Percentiles rank a stretch among this genome's conserved stretches.
These are phyloP conservation scores for Lolium rigidum DNA, from an alignment of 176 grass and related monocot genomes.

Conservation along the genomic window DNA sequence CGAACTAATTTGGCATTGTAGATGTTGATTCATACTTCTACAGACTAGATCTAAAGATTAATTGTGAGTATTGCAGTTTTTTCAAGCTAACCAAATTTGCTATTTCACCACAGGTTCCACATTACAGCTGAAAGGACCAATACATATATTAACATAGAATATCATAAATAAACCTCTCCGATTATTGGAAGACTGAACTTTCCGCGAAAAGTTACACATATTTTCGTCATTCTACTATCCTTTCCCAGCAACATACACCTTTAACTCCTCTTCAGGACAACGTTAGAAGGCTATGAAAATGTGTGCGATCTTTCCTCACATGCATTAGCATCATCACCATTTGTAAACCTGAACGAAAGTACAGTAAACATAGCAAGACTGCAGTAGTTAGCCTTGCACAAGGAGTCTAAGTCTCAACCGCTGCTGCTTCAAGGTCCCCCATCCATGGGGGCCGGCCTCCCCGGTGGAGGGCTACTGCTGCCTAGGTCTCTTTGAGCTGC, in stretches of 20 bases:
- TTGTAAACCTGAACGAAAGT: conserved; percentile 51
- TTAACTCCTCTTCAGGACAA: conserved; percentile 35
- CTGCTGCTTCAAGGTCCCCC: conserved; percentile 38
- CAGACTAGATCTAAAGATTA: not conserved
- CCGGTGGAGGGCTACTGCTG: conserved; percentile 35
- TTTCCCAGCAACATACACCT: conserved; percentile 41
- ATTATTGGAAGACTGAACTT: conserved; percentile 53
- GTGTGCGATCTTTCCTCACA: conserved; percentile 45
- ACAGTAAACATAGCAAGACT: conserved; percentile 46
- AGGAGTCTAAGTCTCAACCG: conserved; percentile 28
- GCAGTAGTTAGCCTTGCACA: conserved; percentile 41
- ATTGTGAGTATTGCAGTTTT: not conserved
- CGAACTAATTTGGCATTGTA: not conserved
- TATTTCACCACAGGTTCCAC: not conserved
- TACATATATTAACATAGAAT: conserved; percentile 39
- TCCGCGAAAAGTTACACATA: conserved; percentile 39
- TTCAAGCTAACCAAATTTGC: not conserved
- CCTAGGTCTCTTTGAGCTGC: conserved; percentile 84
- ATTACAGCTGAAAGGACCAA: not conserved
- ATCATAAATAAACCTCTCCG: conserved; percentile 38
- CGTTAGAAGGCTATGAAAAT: conserved; percentile 43
- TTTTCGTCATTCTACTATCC: conserved; percentile 29
- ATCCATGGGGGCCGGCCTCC: conserved; percentile 2
- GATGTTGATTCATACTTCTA: not conserved
- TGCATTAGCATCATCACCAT: conserved; percentile 52